Evolutionary conservation across 805 yeast species (phyloP).

Genomic region (Saturnispora kantuleensis): DNA sequence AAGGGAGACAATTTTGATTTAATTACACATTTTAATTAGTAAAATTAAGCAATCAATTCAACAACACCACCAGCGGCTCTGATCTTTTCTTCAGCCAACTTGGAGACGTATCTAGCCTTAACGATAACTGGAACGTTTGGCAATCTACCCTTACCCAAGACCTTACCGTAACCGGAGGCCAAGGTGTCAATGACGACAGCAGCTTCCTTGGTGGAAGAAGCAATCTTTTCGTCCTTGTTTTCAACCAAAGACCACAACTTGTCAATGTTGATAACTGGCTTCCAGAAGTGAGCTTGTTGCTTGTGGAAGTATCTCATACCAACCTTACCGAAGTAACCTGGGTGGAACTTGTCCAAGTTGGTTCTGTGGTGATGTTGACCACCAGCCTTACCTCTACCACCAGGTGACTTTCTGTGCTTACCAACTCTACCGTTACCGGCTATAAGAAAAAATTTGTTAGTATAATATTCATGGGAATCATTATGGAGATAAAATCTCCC

Average conservation of each 20-base stretch:
- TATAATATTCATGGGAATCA: constrained; percentile 8
- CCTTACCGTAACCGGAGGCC: constrained; percentile 99
- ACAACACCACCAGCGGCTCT: constrained; percentile 99
- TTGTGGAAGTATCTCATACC: constrained; percentile 99
- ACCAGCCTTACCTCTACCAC: constrained; percentile 99
- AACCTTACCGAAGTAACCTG: constrained; percentile 99
- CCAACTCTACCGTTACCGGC: constrained; percentile 99
- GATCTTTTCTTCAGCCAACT: constrained; percentile 99
- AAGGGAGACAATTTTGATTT: constrained; percentile 5
- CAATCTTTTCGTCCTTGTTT: constrained; percentile 87
- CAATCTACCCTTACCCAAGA: constrained; percentile 97
- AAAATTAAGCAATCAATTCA: constrained; percentile 88
- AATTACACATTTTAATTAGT: not conserved
- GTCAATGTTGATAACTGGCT: constrained; percentile 96
- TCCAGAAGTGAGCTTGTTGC: constrained; percentile 92
- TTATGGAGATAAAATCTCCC: constrained; percentile 8
- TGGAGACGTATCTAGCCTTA: constrained; percentile 98
- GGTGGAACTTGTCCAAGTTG: constrained; percentile 99
- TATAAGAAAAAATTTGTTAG: constrained; percentile 24
- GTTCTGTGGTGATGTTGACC: constrained; percentile 99
- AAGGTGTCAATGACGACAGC: constrained; percentile 99
- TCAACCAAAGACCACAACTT: constrained; percentile 96
- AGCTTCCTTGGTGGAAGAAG: constrained; percentile 73
- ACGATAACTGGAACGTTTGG: constrained; percentile 98
- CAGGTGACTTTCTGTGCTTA: constrained; percentile 99